A percentile compares a stretch with the other conserved stretches of the same genome.
phyloP scores from a whole-genome alignment of 768 basidiomycete species.

The Lyophyllum semitale region DNA sequence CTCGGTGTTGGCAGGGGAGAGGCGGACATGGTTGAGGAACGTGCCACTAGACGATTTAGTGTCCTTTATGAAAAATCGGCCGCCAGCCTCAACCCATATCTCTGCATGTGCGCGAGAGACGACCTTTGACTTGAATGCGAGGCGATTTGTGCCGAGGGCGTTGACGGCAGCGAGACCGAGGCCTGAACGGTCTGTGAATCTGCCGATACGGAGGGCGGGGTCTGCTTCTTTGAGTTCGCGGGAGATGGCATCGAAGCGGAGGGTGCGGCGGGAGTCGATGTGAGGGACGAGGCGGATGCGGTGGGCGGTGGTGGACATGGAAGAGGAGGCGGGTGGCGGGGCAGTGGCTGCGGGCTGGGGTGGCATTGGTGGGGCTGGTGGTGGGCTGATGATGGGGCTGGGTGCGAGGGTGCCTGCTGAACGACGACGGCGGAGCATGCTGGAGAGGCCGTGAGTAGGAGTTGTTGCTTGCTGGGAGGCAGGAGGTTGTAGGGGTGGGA shows the following conservation, averaged over 20 bases:
- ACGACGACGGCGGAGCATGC: slow-evolving; percentile 68
- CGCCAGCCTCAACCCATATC: slow-evolving; percentile 76
- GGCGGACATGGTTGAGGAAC: slow-evolving; percentile 91
- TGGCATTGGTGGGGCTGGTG: slow-evolving; percentile 23
- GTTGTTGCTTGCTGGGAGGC: slow-evolving; percentile 26
- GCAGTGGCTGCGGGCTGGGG: slow-evolving; percentile 11
- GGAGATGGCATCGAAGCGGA: slow-evolving; percentile 90
- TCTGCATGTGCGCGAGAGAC: slow-evolving; percentile 94
- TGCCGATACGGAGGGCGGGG: slow-evolving; percentile 79
- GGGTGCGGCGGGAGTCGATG: slow-evolving; percentile 84
- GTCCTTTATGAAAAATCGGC: slow-evolving; percentile 85
- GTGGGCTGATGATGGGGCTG: too few species aligned
- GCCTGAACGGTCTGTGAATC: slow-evolving; percentile 89
- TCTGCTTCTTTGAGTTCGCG: slow-evolving; percentile 79
- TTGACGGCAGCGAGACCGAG: slow-evolving; percentile 65
- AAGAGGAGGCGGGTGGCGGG: slow-evolving; percentile 4
- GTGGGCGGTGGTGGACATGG: slow-evolving; percentile 41
- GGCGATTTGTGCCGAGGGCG: slow-evolving; percentile 74
- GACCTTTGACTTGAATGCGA: slow-evolving; percentile 95
- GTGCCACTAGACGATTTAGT: slow-evolving; percentile 91
- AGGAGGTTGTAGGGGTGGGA: slow-evolving; percentile 37
- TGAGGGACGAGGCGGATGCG: slow-evolving; percentile 95
- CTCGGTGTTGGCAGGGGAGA: slow-evolving; percentile 84
- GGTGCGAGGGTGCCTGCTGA: slow-evolving; percentile 62
- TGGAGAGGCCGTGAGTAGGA: slow-evolving; percentile 43